phyloP scores from a whole-genome alignment of 768 basidiomycete genomes.

The Auriscalpium vulgare region DNA sequence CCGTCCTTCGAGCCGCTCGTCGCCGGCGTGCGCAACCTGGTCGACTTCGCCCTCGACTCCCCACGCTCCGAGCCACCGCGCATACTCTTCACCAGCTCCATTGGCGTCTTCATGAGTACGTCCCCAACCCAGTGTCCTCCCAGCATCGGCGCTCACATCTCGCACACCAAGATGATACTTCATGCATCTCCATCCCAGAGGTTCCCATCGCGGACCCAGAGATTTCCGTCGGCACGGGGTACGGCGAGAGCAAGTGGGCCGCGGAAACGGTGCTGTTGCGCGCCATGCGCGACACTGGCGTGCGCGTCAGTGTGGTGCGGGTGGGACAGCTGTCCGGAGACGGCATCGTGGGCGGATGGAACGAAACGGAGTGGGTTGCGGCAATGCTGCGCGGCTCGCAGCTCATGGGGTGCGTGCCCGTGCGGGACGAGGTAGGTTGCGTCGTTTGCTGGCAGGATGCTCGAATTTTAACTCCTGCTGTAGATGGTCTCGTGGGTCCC shows the following conservation, averaged over 20 bases:
- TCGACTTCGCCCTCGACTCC: not conserved
- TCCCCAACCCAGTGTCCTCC: not conserved
- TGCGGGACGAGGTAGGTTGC: constrained; percentile 24
- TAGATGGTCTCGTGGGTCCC: constrained; percentile 38
- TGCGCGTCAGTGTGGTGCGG: constrained; percentile 30
- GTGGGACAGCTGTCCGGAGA: constrained; percentile 41
- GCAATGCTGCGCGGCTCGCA: constrained; percentile 23
- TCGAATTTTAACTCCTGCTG: not conserved
- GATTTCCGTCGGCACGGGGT: constrained; percentile 33
- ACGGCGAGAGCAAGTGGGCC: constrained; percentile 39
- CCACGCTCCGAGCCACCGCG: not conserved
- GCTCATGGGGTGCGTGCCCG: constrained; percentile 22
- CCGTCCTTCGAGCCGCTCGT: not conserved
- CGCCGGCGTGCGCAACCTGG: not conserved
- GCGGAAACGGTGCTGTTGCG: constrained; percentile 33
- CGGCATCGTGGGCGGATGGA: constrained; percentile 33
- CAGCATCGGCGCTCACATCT: not conserved
- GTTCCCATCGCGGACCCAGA: constrained; percentile 24
- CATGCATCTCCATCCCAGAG: constrained; percentile 22
- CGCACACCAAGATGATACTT: constrained; percentile 18
- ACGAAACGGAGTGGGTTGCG: constrained; percentile 39
- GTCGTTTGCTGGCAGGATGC: not conserved
- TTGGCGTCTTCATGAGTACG: not conserved
- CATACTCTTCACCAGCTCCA: not conserved
- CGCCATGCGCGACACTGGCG: constrained; percentile 24